These are phyloP conservation scores for Triticum timopheevii DNA, from an alignment of 176 grass and related monocot species.

Conservation along the genomic window DNA sequence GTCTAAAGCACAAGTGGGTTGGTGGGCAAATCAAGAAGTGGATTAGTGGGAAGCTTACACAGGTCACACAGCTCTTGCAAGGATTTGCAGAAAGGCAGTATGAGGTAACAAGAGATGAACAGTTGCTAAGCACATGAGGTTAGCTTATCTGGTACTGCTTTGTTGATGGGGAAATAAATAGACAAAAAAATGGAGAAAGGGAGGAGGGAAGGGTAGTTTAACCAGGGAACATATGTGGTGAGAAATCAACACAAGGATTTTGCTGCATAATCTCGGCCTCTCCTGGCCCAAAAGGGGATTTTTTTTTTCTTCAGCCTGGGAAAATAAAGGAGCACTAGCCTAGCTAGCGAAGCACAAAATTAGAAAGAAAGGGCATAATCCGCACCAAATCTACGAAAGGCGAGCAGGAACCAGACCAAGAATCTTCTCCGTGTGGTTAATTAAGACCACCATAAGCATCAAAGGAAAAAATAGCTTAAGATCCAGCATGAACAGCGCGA, in stretches of 20 bases:
- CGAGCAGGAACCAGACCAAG: not conserved
- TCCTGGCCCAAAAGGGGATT: slow-evolving; percentile 9
- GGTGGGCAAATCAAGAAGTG: not conserved
- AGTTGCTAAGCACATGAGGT: slow-evolving; percentile 38
- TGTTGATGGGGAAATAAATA: slow-evolving; percentile 66
- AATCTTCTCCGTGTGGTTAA: not conserved
- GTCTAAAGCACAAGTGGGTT: not conserved
- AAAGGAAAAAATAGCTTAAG: slow-evolving; percentile 20
- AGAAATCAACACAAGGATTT: slow-evolving; percentile 36
- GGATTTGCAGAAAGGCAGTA: slow-evolving; percentile 35
- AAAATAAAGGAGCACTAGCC: not conserved
- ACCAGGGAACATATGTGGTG: slow-evolving; percentile 6
- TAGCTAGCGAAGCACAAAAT: slow-evolving; percentile 1
- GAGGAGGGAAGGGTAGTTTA: slow-evolving; percentile 9
- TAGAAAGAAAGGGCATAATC: slow-evolving; percentile 8
- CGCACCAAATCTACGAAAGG: slow-evolving; percentile 34
- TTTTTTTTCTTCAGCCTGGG: slow-evolving; percentile 19
- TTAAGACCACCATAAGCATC: slow-evolving; percentile 15
- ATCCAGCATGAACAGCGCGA: slow-evolving; percentile 27
- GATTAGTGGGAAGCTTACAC: slow-evolving; percentile 7
- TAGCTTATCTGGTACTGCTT: slow-evolving; percentile 39
- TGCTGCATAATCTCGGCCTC: slow-evolving; percentile 19
- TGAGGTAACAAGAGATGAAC: slow-evolving; percentile 37
- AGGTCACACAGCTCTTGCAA: slow-evolving; percentile 4
- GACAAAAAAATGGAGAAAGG: slow-evolving; percentile 23